phyloP scores from a whole-genome alignment of 768 basidiomycete genomes.

The Tulasnella sp. region DNA sequence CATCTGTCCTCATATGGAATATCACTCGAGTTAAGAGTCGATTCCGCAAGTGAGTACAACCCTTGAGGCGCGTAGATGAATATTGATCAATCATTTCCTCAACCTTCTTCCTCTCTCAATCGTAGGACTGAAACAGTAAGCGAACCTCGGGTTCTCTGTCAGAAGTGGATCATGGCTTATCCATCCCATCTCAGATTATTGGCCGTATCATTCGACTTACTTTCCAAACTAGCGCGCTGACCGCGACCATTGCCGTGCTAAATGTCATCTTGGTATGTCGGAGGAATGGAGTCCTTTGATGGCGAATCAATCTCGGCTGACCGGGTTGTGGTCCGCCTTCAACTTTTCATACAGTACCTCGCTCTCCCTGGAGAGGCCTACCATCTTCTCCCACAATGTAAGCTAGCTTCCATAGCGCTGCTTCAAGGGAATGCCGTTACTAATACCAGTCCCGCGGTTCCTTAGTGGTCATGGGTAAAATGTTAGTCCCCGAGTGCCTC shows the following conservation, averaged over 20 bases:
- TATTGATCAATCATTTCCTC: background rate
- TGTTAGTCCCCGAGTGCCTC: background rate
- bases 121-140: conserved; percentile 17
- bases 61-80: background rate
- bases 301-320: background rate
- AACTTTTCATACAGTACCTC: conserved; percentile 4
- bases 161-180: too few relatives aligned
- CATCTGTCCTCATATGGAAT: conserved; percentile 4
- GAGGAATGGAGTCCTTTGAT: background rate
- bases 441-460: background rate
- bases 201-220: conserved; percentile 11
- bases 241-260: conserved; percentile 12
- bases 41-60: conserved; percentile 12
- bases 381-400: conserved; percentile 12
- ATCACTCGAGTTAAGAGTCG: background rate
- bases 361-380: conserved; percentile 11
- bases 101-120: background rate
- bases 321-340: background rate
- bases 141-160: background rate
- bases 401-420: background rate
- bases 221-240: conserved; percentile 13
- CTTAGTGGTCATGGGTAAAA: conserved; percentile 16
- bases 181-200: background rate
- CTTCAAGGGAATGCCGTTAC: background rate
- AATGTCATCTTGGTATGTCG: conserved; percentile 12